A percentile compares a stretch with the other conserved stretches of the same genome.
Evolutionary conservation across 495 filamentous ascomycete species (phyloP).

Genomic region (Neurospora sp.): DNA sequence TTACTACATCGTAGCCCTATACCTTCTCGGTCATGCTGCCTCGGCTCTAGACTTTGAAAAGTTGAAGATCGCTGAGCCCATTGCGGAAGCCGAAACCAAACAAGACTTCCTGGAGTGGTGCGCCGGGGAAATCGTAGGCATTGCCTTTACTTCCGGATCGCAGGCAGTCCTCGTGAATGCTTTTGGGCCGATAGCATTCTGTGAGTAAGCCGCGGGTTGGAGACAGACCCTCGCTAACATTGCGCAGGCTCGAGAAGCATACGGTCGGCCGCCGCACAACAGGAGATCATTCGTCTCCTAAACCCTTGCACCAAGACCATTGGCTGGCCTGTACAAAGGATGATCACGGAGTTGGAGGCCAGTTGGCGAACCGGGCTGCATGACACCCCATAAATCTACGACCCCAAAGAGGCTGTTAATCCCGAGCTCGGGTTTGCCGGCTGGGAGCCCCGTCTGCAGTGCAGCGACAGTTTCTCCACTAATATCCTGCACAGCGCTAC

Average conservation of each 20-base stretch:
- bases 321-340: slow-evolving; percentile 17
- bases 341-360: background rate
- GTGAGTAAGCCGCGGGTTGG: slow-evolving; percentile 12
- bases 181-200: slow-evolving; percentile 31
- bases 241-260: slow-evolving; percentile 10
- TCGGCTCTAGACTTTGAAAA: too few species aligned
- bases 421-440: background rate
- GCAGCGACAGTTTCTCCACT: background rate
- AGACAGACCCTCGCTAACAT: background rate
- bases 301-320: slow-evolving; percentile 11
- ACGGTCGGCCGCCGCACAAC: slow-evolving; percentile 12
- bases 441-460: background rate
- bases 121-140: slow-evolving; percentile 21
- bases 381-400: background rate
- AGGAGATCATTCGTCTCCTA: slow-evolving; percentile 10
- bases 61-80: too few species aligned
- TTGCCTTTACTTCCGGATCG: slow-evolving; percentile 26
- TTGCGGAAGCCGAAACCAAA: background rate
- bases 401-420: background rate
- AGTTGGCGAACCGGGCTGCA: background rate
- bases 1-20: too few species aligned
- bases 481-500: background rate
- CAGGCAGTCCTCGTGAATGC: slow-evolving; percentile 27
- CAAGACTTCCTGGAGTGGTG: slow-evolving; percentile 17
- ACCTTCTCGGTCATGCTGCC: too few species aligned